Conservation (phyloP, 106 monocot species). For the Phalaenopsis aphrodite region DNA sequence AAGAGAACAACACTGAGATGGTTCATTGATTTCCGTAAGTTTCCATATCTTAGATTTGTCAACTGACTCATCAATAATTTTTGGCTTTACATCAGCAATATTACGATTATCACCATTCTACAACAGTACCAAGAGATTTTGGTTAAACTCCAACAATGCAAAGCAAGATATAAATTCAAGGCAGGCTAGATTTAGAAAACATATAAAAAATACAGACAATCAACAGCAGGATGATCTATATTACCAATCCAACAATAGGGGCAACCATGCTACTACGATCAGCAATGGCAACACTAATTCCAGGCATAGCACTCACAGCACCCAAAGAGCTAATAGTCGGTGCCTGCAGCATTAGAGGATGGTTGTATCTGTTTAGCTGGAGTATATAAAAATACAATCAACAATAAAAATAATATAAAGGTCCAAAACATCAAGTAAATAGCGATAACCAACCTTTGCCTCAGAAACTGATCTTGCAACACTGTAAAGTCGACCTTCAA, state of each 20-base stretch:
- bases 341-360: slow-evolving; percentile 20
- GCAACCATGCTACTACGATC: slow-evolving; percentile 21
- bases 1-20: slow-evolving; percentile 39
- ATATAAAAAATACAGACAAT: not conserved
- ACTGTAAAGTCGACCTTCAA: slow-evolving; percentile 14
- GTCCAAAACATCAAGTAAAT: not conserved
- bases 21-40: slow-evolving; percentile 39
- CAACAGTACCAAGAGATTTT: not conserved
- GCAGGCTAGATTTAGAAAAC: not conserved
- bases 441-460: slow-evolving; percentile 27
- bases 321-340: slow-evolving; percentile 19
- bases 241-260: slow-evolving; percentile 30
- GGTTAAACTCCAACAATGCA: slow-evolving; percentile 2
- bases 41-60: slow-evolving; percentile 41
- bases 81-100: slow-evolving; percentile 35
- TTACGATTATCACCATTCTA: slow-evolving; percentile 41
- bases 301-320: slow-evolving; percentile 21
- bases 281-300: slow-evolving; percentile 26
- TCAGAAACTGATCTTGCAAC: slow-evolving; percentile 33
- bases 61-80: slow-evolving; percentile 29
- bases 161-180: not conserved
- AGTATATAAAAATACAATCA: not conserved
- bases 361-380: not conserved
- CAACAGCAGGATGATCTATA: not conserved
- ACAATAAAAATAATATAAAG: not conserved